These are phyloP conservation scores for Heritiera fomes DNA, from an alignment of 345 rosid genomes.

Conservation along the genomic window DNA sequence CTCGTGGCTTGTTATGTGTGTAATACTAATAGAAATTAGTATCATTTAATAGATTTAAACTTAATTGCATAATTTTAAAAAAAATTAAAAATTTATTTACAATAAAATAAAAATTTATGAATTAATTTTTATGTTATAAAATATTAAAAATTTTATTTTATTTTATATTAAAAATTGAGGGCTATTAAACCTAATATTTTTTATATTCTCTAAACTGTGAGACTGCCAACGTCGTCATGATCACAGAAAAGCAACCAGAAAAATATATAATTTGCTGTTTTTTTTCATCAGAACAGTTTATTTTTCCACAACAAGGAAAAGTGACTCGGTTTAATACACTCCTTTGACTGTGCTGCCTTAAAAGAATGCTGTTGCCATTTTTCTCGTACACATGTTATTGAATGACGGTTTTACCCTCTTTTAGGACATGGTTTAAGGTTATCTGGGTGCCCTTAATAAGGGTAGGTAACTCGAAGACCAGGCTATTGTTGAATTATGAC, in stretches of 20 bases:
- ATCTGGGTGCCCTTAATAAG: not conserved
- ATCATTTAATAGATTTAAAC: no score
- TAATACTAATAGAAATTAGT: no score
- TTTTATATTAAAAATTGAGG: no score
- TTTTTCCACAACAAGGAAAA: conserved; percentile 10
- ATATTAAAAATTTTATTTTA: no score
- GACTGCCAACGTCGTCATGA: conserved; percentile 49
- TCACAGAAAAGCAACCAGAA: conserved; percentile 28
- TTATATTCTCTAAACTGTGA: not conserved
- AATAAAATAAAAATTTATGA: no score
- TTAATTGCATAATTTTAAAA: no score
- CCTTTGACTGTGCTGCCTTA: conserved; percentile 26
- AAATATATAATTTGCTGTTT: not conserved
- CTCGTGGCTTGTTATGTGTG: no score
- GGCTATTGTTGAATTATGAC: not conserved
- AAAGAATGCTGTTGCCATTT: not conserved
- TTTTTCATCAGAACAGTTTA: not conserved
- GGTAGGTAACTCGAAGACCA: not conserved
- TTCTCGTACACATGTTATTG: not conserved
- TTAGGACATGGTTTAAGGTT: no score
- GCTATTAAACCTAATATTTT: no score
- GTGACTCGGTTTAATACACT: conserved; percentile 31
- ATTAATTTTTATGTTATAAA: no score
- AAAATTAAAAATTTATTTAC: no score
- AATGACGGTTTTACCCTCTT: not conserved